Base-by-base conservation (phyloP, 805 yeast species). In the Wickerhamiella qilinensis region DNA sequence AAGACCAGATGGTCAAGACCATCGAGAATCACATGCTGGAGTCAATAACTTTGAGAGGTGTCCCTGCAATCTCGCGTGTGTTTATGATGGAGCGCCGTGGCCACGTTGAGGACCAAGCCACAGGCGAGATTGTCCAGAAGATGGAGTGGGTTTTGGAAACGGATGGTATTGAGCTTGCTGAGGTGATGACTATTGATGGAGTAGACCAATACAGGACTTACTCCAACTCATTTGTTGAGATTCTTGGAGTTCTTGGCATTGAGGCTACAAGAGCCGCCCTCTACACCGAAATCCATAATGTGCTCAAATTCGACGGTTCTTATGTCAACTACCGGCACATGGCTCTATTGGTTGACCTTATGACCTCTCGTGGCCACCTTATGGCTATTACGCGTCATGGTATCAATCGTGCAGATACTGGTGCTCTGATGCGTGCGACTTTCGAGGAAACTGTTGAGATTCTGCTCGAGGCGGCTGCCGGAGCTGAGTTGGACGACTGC, bases 371-470 rank as follows among this genome's bases (percentile, higher is more conserved):
- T 56, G 99, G 99, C 54, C 94, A 88, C 56, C 69, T 91, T 60
- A 88, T 93, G 82, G 97, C 99, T 30, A 86, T 91, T 53, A 88
- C 97, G 33, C 93, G 99, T 72, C 98, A 91, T 57, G 99, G 99
- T 72, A 88, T 91, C 63, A 91, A 91, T 63, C 78, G 99, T 64
- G 81, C 94, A 29, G 95, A 91, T 49, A 91, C 99, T 22, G 99
- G 99, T 63, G 98, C 98, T 2, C 70, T 91, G 56, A 91, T 91
- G 99, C 76, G 99, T 63, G 91, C 96, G 67, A 88, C 98, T 32
- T 91, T 91, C 67, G 99, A 91, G 64, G 99, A 91, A 62, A 91
- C 99, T 6, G 99, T 91, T 31, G 99, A 91, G 64, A 91, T 91
- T 54, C 65, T 91, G 57, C 73, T 91, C 51, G 98, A 91, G 55